phyloP scores from a whole-genome alignment of 2,329 filamentous ascomycete species.

The Claviceps digitariae region DNA sequence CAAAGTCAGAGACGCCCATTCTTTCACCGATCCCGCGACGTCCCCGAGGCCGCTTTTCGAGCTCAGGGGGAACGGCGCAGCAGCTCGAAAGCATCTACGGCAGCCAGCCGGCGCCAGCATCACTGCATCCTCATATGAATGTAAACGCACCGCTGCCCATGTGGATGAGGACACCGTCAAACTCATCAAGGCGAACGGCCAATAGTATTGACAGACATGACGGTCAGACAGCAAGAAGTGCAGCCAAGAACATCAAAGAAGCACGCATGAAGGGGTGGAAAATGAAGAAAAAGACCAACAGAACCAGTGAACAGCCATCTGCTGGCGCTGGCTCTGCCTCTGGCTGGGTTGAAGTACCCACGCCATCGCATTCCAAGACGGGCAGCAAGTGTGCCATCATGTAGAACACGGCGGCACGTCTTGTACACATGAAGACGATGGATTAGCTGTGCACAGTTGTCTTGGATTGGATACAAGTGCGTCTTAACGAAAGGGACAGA shows the following conservation, averaged over 20 bases:
- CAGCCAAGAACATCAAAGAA: conserved; percentile 48
- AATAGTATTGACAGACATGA: conserved; percentile 32
- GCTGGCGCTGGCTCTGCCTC: conserved; percentile 29
- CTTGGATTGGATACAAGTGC: too few species aligned
- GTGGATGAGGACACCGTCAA: conserved; percentile 24
- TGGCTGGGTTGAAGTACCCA: conserved; percentile 40
- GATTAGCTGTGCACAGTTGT: too few species aligned
- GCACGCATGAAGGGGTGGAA: conserved; percentile 46
- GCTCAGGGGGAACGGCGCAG: conserved; percentile 32
- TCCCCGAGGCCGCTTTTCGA: conserved; percentile 23
- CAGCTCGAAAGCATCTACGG: conserved; percentile 43
- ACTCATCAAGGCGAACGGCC: conserved; percentile 21
- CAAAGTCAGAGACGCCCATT: conserved; percentile 30
- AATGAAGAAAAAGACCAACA: conserved; percentile 26
- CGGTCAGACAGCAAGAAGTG: conserved; percentile 45
- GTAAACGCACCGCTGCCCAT: conserved; percentile 13
- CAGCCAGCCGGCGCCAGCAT: conserved; percentile 11
- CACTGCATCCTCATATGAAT: conserved; percentile 4
- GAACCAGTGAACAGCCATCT: conserved; percentile 11
- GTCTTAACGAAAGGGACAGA: too few species aligned
- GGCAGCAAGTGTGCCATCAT: conserved; percentile 41
- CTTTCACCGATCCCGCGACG: conserved; percentile 40
- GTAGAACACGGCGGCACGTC: conserved; percentile 18
- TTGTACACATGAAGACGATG: neutral
- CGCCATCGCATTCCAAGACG: conserved; percentile 18